Percentiles rank a stretch among this genome's conserved stretches.
Conservation (phyloP, 129 eudicot species). For the Artemisia tridentata region DNA sequence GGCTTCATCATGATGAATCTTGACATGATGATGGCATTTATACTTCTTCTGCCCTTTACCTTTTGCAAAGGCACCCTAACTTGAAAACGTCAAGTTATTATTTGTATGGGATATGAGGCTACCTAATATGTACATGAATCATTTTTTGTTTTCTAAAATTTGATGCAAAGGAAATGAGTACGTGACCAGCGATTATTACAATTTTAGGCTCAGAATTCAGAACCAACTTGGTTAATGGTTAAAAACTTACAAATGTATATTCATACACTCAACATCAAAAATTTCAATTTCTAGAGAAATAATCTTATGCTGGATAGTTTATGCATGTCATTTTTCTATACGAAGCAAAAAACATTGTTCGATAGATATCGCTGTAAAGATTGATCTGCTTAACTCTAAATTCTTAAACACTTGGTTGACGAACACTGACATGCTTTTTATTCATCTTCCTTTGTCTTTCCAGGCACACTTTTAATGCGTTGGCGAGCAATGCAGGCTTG, state of each 20-base stretch:
- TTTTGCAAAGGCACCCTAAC: background rate
- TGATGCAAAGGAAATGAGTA: background rate
- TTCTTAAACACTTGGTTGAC: background rate
- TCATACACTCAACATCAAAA: background rate
- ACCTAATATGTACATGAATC: background rate
- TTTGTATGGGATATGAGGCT: background rate
- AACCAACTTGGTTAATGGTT: background rate
- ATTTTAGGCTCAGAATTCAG: background rate
- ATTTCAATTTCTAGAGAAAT: background rate
- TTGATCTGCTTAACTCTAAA: background rate
- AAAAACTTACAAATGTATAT: background rate
- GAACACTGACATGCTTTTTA: background rate
- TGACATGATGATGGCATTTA: background rate
- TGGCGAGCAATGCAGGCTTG: slow-evolving; percentile 59
- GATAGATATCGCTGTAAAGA: background rate
- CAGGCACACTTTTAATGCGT: slow-evolving; percentile 57
- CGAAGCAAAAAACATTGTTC: background rate
- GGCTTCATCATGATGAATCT: no score
- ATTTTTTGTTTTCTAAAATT: background rate
- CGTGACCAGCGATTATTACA: background rate
- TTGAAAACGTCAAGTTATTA: background rate
- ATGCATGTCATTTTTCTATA: background rate
- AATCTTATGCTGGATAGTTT: background rate
- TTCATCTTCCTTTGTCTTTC: background rate
- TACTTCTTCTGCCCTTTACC: background rate